Percentiles rank a stretch among this genome's conserved stretches.
Evolutionary conservation across 352 stramenopile genomes (phyloP).

Genomic region (Pythium myriotylum): DNA sequence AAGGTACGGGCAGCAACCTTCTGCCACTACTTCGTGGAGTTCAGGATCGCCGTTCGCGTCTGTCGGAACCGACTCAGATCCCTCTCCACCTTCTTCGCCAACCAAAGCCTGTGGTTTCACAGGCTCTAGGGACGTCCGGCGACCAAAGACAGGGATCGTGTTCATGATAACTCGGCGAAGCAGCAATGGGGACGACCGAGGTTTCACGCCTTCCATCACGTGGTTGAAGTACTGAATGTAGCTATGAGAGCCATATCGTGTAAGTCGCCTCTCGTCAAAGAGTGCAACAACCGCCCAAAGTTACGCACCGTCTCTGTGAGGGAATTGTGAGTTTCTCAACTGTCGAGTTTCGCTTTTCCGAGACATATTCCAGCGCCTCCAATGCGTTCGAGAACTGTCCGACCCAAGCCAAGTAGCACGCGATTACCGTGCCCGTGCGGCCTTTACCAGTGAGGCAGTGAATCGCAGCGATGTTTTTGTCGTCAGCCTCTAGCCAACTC

Average conservation of each 20-base stretch:
- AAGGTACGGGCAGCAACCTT: slow-evolving; percentile 96
- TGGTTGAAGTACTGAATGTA: slow-evolving; percentile 99
- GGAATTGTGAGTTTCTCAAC: slow-evolving; percentile 96
- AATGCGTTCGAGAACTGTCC: slow-evolving; percentile 91
- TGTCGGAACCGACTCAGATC: slow-evolving; percentile 10
- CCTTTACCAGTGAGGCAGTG: slow-evolving; percentile 98
- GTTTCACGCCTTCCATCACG: slow-evolving; percentile 96
- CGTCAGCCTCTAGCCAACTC: slow-evolving; percentile 95
- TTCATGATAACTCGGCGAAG: slow-evolving; percentile 97
- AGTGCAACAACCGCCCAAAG: slow-evolving; percentile 6
- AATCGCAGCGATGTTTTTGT: slow-evolving; percentile 95
- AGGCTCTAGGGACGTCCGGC: slow-evolving; percentile 58
- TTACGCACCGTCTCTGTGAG: slow-evolving; percentile 89
- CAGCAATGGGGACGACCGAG: slow-evolving; percentile 92
- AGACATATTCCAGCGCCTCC: slow-evolving; percentile 93
- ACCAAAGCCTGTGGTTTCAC: slow-evolving; percentile 39
- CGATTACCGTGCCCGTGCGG: slow-evolving; percentile 93
- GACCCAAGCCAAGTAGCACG: slow-evolving; percentile 96
- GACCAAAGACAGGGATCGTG: slow-evolving; percentile 88
- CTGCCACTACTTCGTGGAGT: slow-evolving; percentile 62
- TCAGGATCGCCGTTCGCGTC: slow-evolving; percentile 45
- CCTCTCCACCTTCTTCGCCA: slow-evolving; percentile 37
- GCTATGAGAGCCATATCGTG: slow-evolving; percentile 25
- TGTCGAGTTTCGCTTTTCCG: slow-evolving; percentile 79
- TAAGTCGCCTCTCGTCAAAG: neutral